Percentiles rank a stretch among this genome's conserved stretches.
Evolutionary conservation across 306 rosid genomes (phyloP).

Genomic region (Citrullus amarus): DNA sequence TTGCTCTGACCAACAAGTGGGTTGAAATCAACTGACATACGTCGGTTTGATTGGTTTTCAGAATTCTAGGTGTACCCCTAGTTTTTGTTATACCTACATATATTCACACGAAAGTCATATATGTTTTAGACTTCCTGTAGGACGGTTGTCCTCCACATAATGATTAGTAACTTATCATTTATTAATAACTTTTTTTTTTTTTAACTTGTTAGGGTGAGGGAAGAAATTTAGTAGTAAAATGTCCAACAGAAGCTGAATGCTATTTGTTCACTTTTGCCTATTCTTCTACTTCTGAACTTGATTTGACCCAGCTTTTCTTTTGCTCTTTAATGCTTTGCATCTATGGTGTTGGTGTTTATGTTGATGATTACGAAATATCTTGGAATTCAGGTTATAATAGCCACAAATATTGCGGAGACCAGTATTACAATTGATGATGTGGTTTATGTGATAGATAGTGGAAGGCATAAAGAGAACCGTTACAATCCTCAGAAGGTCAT

Average conservation of each 20-base stretch:
- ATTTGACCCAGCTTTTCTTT: background rate
- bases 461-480: constrained; percentile 92
- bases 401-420: constrained; percentile 95
- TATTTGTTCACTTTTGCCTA: background rate
- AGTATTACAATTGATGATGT: constrained; percentile 95
- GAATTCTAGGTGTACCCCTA: background rate
- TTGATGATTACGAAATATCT: constrained; percentile 10
- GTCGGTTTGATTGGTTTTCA: background rate
- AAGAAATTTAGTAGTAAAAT: background rate
- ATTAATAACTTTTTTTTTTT: background rate
- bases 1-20: background rate
- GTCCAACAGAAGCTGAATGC: background rate
- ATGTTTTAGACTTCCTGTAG: background rate
- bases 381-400: constrained; percentile 61
- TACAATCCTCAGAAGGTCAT: constrained; percentile 83
- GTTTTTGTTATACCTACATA: background rate
- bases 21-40: background rate
- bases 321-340: background rate
- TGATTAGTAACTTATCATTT: background rate
- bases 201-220: background rate
- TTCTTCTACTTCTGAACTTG: background rate
- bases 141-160: background rate
- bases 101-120: background rate
- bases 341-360: background rate
- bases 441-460: constrained; percentile 79